Base-by-base conservation (phyloP, 2,329 filamentous ascomycete species). In the Phialocephala subalpina region DNA sequence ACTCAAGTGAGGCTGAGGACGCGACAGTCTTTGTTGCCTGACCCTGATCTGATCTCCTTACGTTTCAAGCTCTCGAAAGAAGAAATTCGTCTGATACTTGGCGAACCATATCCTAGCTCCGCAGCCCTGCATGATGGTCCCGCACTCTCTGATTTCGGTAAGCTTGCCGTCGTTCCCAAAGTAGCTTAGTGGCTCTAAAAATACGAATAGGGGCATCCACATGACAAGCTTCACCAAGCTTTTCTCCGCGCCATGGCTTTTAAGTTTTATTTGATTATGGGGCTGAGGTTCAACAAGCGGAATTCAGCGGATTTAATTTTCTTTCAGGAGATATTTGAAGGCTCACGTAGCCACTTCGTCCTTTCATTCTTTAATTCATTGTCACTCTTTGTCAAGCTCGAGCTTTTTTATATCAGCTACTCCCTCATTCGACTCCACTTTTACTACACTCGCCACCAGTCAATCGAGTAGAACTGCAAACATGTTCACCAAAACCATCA, bases 401-500 rank as follows among this genome's bases (percentile, higher is more conserved):
- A 29, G 1, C 11, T 7, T 42, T 35, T n/a, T 36, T 12, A 22
- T 4, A 2, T 25, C 20, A 25, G 45, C 56, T 14, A 11, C 1
- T 16, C 33, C 20, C 20, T 58, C 53, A 1, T 33, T 42, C n/a
- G 25, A 25, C 45, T 22, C 35, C 20, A 55, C 42, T 40, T 25
- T 49, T n/a, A 56, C 27, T 49, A 47, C 29, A 5, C 27, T 58
- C 29, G 3, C 20, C 45, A 25, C 20, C n/a, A 25, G 9, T 27
- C 45, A 12, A 6, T 20, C 45, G 20, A n/a, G 40, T 3, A 8
- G 16, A 62, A 6, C 20, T 36, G 6, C 53, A 66, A 64, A 25
- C 25, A 69, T 69, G 67, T 53, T 69, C 35, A 18, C 61, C 35
- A 64, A 62, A 64, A 45, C 55, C 29, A 11, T 67, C 59, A 27